Evolutionary conservation across 2,329 filamentous ascomycete species (phyloP).

Genomic region (Hirsutella minnesotensis): DNA sequence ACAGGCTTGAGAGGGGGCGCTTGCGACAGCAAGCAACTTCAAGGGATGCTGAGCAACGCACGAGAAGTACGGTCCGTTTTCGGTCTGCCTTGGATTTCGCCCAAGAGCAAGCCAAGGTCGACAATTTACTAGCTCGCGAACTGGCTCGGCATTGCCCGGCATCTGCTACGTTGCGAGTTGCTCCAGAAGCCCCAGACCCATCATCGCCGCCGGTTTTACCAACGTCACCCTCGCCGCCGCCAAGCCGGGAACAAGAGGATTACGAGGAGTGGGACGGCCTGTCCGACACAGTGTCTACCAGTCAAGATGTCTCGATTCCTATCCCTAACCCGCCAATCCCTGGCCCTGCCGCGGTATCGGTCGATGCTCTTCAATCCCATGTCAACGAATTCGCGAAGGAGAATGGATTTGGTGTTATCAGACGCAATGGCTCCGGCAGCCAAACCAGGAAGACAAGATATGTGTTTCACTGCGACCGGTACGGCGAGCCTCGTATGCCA

Average conservation of each 20-base stretch:
- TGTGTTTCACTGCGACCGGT: slow-evolving; percentile 4
- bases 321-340: slow-evolving; percentile 1
- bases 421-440: slow-evolving; percentile 2
- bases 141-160: too few relatives aligned
- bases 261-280: too few relatives aligned
- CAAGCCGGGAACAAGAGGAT: not conserved
- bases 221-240: slow-evolving; percentile 1
- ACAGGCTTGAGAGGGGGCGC: not conserved
- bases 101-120: too few relatives aligned
- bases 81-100: too few relatives aligned
- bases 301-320: not conserved
- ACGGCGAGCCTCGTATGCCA: too few relatives aligned
- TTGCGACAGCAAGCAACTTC: not conserved
- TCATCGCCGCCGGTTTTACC: not conserved
- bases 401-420: slow-evolving; percentile 5
- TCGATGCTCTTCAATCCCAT: too few relatives aligned
- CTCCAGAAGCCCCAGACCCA: too few relatives aligned
- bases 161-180: too few relatives aligned
- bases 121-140: too few relatives aligned
- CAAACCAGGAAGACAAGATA: slow-evolving; percentile 4
- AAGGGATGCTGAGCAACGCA: too few relatives aligned
- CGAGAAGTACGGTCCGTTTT: too few relatives aligned
- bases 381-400: too few relatives aligned
- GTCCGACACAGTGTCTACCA: slow-evolving; percentile 1
- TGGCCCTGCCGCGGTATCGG: not conserved